phyloP scores from a whole-genome alignment of 192 early-diverging fungal species.

The Rhizophagus sp. region DNA sequence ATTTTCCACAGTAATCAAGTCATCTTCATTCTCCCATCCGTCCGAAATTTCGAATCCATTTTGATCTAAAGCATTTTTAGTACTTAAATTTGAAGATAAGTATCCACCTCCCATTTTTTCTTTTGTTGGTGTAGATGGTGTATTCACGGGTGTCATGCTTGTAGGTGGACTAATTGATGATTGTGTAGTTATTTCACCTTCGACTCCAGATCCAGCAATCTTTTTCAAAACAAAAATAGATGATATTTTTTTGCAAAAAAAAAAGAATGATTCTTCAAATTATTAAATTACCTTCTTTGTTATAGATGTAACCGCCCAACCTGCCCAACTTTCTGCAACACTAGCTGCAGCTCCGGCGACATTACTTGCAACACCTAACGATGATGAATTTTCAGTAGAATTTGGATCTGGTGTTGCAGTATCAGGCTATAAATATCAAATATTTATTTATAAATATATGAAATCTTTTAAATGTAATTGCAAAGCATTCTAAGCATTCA shows the following conservation, averaged over 20 bases:
- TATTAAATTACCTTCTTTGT: conserved; percentile 51
- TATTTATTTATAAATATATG: not conserved
- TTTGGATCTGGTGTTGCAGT: conserved; percentile 40
- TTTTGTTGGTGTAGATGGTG: too few species aligned
- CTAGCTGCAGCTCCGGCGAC: conserved; percentile 47
- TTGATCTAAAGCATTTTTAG: not conserved
- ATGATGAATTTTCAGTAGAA: conserved; percentile 33
- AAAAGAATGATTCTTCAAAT: too few species aligned
- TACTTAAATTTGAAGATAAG: not conserved
- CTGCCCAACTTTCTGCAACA: conserved; percentile 74
- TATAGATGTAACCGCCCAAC: conserved; percentile 87
- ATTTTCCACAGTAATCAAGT: conserved; percentile 24
- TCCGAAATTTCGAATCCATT: conserved; percentile 15
- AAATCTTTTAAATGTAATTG: not conserved
- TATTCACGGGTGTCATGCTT: not conserved
- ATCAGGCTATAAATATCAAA: conserved; percentile 46
- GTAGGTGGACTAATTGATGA: conserved; percentile 30
- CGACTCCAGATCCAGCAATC: conserved; percentile 38
- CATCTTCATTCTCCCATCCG: conserved; percentile 43
- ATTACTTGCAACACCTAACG: conserved; percentile 27
- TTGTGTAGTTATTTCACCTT: conserved; percentile 32
- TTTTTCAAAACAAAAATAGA: conserved; percentile 30
- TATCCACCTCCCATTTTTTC: conserved; percentile 18
- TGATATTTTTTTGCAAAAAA: conserved; percentile 10
- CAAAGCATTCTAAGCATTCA: not conserved